Evolutionary conservation across 2,329 filamentous ascomycete genomes (phyloP), one percentile per base, ranked within the genome.

Genomic region (Monosporascus sp.): DNA sequence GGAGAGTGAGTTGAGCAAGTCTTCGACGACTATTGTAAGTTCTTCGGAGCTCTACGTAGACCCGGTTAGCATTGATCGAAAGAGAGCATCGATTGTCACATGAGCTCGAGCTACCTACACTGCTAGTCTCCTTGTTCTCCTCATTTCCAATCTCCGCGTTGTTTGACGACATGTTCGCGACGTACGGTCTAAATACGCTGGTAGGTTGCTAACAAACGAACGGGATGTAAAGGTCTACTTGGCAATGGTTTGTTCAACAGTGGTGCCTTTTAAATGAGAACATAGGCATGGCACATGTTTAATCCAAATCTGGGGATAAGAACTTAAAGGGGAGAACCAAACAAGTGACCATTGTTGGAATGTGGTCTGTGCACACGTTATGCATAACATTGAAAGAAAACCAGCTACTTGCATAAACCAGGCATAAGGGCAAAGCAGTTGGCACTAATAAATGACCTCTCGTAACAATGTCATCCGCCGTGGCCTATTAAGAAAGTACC

Each of bases 1-100:
- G 50, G 89, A 89, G 0, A 97, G 75, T 46, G 90, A 87, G 67
- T 92, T 90, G 4, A 97, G 76, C 3, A 97, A 80, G 41, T 96
- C 90, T 62, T 97, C 92, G 1, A 97, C 87, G 2, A 91, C 89
- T 4, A 83, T 83, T 2, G 85, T 85, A 53, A 95, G 80, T 66
- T 93, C 87, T 44, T 80, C 77, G 7, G 78, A 47, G 76, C 73
- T 58, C 60, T 62, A 47, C 53, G 35, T 20, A 36, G 20, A 25
- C 47, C n/a, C 35, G 44, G 43, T 55, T 51, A 55, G 49, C 49
- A 22, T 17, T 22, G 39, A 20, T 20, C 3, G 39, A 18, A 20
- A 15, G 5, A 14, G 24, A 43, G 39, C 39, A 20, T 18, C 2
- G 11, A 24, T 39, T 4, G 31, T 35, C 31, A 35, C 31, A 31